These are phyloP conservation scores for Phaseolus coccineus DNA, from an alignment of 331 rosid genomes.

Conservation along the genomic window DNA sequence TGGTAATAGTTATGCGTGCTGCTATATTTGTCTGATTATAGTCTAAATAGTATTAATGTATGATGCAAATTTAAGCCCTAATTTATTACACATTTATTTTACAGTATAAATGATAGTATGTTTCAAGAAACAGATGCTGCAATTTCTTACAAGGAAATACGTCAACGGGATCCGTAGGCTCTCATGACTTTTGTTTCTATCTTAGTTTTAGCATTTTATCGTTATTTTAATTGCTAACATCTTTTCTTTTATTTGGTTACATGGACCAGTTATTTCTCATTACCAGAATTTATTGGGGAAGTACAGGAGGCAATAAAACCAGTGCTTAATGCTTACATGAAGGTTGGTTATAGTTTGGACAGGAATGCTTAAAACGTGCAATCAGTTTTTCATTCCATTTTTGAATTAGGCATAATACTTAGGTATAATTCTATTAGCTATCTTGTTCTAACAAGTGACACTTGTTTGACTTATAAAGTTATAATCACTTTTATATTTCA, in stretches of 20 bases:
- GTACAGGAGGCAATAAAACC: constrained; percentile 91
- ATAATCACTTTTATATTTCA: neutral
- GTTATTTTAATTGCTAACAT: constrained; percentile 36
- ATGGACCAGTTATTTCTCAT: constrained; percentile 69
- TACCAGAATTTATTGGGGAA: constrained; percentile 83
- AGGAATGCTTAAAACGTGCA: constrained; percentile 27
- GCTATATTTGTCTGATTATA: constrained; percentile 25
- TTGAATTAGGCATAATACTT: neutral
- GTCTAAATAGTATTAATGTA: constrained; percentile 24
- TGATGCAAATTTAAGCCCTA: constrained; percentile 40
- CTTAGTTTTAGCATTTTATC: constrained; percentile 23
- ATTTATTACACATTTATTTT: constrained; percentile 31
- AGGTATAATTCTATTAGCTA: constrained; percentile 7
- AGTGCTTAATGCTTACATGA: constrained; percentile 81
- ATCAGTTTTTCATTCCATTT: neutral
- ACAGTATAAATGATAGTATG: constrained; percentile 84
- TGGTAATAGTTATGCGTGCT: constrained; percentile 28
- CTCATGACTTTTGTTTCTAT: constrained; percentile 39
- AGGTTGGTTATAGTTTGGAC: constrained; percentile 57
- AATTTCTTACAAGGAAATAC: constrained; percentile 84
- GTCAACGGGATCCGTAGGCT: constrained; percentile 85
- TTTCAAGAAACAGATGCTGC: constrained; percentile 95
- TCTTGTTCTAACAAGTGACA: constrained; percentile 5
- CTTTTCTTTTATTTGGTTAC: constrained; percentile 40
- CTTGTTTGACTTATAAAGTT: constrained; percentile 7